Conservation (phyloP, 345 rosid species). For the Draba incana region DNA sequence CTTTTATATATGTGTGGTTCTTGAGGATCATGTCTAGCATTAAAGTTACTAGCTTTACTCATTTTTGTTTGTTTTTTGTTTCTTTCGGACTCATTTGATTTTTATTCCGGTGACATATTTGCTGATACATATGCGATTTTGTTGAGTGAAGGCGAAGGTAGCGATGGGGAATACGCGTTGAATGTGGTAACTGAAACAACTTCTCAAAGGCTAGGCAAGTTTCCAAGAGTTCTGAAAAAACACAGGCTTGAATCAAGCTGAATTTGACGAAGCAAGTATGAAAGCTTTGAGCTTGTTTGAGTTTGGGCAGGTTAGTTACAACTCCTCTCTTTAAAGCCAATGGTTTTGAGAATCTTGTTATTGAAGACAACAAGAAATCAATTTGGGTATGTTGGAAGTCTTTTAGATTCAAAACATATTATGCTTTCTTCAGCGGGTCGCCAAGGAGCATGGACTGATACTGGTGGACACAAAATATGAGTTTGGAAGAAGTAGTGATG, state of each 20-base stretch:
- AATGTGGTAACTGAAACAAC: constrained; percentile 57
- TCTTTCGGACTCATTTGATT: too few species aligned
- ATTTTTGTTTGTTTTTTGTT: too few species aligned
- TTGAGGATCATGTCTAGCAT: neutral
- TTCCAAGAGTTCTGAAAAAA: constrained; percentile 57
- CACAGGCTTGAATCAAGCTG: constrained; percentile 87
- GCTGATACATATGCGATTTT: constrained; percentile 56
- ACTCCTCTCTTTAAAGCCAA: constrained; percentile 11
- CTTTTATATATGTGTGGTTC: neutral
- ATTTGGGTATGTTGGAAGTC: constrained; percentile 18
- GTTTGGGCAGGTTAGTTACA: constrained; percentile 78
- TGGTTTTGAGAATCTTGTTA: constrained; percentile 4
- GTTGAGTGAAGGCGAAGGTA: constrained; percentile 84
- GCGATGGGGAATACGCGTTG: constrained; percentile 66
- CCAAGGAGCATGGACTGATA: constrained; percentile 85
- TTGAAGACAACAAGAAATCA: constrained; percentile 15
- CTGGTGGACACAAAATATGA: constrained; percentile 97
- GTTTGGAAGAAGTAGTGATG: constrained; percentile 83
- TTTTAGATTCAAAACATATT: constrained; percentile 21
- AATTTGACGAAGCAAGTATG: constrained; percentile 79
- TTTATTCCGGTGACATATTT: too few species aligned
- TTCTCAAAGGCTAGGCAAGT: constrained; percentile 64
- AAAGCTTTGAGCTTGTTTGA: constrained; percentile 84
- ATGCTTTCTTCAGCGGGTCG: constrained; percentile 57
- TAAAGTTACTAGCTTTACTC: too few species aligned